These are phyloP conservation scores for Simplicillium sp. DNA, from an alignment of 2,329 filamentous ascomycete species.

Conservation along the genomic window DNA sequence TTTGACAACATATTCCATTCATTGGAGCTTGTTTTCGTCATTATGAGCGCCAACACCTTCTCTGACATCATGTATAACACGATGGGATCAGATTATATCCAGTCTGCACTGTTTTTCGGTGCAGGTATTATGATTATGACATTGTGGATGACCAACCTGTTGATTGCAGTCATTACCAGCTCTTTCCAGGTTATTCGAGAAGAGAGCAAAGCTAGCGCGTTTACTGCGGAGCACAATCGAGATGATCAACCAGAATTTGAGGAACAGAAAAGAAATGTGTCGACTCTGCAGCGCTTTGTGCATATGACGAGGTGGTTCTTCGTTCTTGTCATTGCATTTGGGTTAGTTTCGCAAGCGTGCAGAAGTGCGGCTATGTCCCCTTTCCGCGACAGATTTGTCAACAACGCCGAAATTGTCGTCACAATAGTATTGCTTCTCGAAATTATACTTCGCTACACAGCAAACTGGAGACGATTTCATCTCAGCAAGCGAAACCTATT, in stretches of 20 bases:
- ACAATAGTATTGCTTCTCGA: conserved; percentile 74
- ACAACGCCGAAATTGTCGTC: conserved; percentile 62
- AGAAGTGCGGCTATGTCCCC: conserved; percentile 68
- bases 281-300: conserved; percentile 59
- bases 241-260: conserved; percentile 25
- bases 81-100: conserved; percentile 82
- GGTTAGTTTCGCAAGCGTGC: conserved; percentile 68
- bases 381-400: conserved; percentile 53
- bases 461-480: conserved; percentile 76
- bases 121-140: conserved; percentile 81
- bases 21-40: conserved; percentile 87
- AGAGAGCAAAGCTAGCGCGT: conserved; percentile 89
- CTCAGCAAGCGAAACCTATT: conserved; percentile 65
- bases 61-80: conserved; percentile 91
- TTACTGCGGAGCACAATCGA: conserved; percentile 62
- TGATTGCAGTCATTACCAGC: conserved; percentile 94
- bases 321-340: conserved; percentile 71
- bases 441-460: conserved; percentile 67
- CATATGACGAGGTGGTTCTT: conserved; percentile 68
- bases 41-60: conserved; percentile 98
- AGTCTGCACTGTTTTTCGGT: conserved; percentile 69
- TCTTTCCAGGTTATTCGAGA: conserved; percentile 98
- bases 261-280: conserved; percentile 24
- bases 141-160: conserved; percentile 90
- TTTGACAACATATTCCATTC: conserved; percentile 95